Conservation (phyloP, 352 stramenopile species). For the Halophytophthora polymorphica region DNA sequence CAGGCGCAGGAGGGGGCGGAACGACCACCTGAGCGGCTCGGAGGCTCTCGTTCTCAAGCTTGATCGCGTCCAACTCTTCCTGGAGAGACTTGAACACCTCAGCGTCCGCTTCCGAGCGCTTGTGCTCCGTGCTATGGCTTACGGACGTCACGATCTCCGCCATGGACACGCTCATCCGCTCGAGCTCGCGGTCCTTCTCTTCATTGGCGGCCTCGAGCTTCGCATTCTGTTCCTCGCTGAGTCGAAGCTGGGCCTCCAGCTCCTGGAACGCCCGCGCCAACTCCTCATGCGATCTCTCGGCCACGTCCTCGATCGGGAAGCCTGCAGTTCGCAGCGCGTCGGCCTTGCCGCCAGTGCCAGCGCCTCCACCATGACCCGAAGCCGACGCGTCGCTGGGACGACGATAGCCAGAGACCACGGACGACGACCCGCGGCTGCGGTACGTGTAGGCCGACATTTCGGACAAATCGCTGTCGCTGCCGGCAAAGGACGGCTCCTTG, state of each 20-base stretch:
- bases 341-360: constrained; percentile 7
- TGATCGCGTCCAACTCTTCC: constrained; percentile 48
- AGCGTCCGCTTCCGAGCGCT: constrained; percentile 53
- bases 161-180: constrained; percentile 38
- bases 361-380: constrained; percentile 5
- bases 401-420: constrained; percentile 22
- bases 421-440: constrained; percentile 48
- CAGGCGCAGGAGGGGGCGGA: neutral
- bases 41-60: constrained; percentile 39
- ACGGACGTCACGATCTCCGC: constrained; percentile 26
- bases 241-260: constrained; percentile 48
- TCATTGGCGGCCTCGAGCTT: constrained; percentile 51
- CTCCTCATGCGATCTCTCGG: constrained; percentile 28
- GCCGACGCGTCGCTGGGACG: constrained; percentile 14
- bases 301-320: constrained; percentile 7
- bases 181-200: constrained; percentile 43
- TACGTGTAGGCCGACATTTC: constrained; percentile 58
- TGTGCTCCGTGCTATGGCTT: constrained; percentile 25
- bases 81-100: constrained; percentile 47
- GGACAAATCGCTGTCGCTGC: constrained; percentile 46
- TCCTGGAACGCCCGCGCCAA: constrained; percentile 45
- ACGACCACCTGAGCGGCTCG: constrained; percentile 8
- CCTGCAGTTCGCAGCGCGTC: constrained; percentile 21
- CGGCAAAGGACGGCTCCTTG: constrained; percentile 45
- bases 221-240: constrained; percentile 51